These are phyloP conservation scores for Parathielavia appendiculata DNA, from an alignment of 495 filamentous ascomycete species.

Conservation along the genomic window DNA sequence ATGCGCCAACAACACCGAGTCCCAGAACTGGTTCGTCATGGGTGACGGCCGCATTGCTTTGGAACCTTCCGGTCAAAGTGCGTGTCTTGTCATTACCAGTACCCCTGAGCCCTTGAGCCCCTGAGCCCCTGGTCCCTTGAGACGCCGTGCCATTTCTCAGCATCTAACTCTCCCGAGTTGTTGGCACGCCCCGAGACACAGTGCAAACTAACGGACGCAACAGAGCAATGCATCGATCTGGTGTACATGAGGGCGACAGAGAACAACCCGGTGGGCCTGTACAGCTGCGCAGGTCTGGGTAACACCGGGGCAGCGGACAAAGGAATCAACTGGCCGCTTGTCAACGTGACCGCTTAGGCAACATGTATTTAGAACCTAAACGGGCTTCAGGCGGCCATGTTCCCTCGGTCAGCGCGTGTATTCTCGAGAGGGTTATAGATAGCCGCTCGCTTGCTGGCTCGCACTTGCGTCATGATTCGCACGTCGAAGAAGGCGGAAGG, in stretches of 20 bases:
- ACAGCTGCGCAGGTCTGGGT: conserved; percentile 45
- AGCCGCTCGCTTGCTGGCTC: too few species aligned
- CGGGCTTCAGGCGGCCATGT: too few species aligned
- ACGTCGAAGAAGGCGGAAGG: too few species aligned
- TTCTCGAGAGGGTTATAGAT: too few species aligned
- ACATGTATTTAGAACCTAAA: too few species aligned
- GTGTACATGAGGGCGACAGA: conserved; percentile 47
- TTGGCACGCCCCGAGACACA: too few species aligned
- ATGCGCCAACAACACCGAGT: conserved; percentile 37
- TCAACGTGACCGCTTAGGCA: conserved; percentile 34
- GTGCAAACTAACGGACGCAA: conserved; percentile 17
- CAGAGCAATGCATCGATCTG: conserved; percentile 50
- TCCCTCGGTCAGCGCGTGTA: too few species aligned
- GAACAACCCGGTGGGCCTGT: conserved; percentile 51
- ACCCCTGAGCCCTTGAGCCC: neutral
- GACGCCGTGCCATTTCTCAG: too few species aligned
- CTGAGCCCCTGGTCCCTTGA: neutral
- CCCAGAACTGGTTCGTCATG: conserved; percentile 46
- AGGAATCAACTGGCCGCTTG: conserved; percentile 51
- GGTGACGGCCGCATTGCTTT: conserved; percentile 48
- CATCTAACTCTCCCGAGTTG: too few species aligned
- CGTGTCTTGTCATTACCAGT: conserved; percentile 12
- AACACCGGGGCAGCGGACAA: conserved; percentile 48
- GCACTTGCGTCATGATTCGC: too few species aligned
- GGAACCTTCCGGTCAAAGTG: conserved; percentile 39